Evolutionary conservation across 805 yeast species (phyloP).

Genomic region (Suhomyces canberraensis): DNA sequence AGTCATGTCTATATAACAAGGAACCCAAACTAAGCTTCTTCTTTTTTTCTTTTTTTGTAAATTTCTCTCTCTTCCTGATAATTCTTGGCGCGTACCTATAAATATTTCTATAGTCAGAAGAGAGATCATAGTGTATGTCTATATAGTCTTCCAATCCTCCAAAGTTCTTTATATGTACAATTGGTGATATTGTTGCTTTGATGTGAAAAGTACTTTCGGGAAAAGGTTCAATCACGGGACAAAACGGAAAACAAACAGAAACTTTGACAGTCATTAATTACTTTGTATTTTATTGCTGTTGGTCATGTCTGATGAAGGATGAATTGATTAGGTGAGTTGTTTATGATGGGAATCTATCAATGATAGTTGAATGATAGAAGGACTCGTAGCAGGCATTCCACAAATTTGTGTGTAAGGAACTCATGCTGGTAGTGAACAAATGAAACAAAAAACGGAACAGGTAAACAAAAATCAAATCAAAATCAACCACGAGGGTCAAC

Average conservation of each 20-base stretch:
- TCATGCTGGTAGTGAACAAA: neutral
- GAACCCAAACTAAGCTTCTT: neutral
- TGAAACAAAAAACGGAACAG: neutral
- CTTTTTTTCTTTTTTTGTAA: neutral
- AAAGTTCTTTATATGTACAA: constrained; percentile 5
- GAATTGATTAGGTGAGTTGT: neutral
- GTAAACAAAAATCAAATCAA: neutral
- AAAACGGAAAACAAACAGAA: constrained; percentile 1
- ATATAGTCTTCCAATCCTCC: constrained; percentile 4
- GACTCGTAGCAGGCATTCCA: neutral
- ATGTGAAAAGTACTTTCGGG: neutral
- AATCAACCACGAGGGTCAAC: neutral
- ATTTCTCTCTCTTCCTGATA: neutral
- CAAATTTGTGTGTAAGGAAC: too few species aligned
- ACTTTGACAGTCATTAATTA: neutral
- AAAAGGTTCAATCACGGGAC: neutral
- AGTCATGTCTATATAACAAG: neutral
- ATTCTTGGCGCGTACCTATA: neutral
- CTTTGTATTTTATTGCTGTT: neutral
- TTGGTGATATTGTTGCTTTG: constrained; percentile 1
- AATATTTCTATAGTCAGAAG: neutral
- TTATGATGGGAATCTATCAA: neutral
- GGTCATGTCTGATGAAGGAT: neutral
- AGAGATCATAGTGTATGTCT: neutral
- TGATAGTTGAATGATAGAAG: neutral